These are phyloP conservation scores for Begonia peltatifolia DNA, from an alignment of 306 rosid species.

Conservation along the genomic window DNA sequence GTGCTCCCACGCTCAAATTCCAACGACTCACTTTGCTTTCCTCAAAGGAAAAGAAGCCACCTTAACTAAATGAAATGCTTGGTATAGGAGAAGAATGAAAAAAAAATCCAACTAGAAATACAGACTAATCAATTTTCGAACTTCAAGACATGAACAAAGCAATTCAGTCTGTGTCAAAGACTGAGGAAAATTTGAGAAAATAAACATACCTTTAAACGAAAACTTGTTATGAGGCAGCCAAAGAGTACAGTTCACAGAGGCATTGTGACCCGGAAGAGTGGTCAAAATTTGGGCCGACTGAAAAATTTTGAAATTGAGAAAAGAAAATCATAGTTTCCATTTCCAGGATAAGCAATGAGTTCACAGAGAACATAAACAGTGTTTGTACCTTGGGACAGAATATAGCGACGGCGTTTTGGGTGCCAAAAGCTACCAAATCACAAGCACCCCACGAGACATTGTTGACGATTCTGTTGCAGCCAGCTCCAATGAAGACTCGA, in stretches of 20 bases:
- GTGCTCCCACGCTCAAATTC: too few relatives aligned
- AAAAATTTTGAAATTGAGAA: slow-evolving; percentile 2
- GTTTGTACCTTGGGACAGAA: slow-evolving; percentile 62
- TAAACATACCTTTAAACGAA: slow-evolving; percentile 44
- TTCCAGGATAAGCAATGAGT: too few relatives aligned
- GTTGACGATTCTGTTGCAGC: slow-evolving; percentile 83
- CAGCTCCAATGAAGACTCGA: slow-evolving; percentile 68
- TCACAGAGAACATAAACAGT: too few relatives aligned
- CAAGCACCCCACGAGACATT: slow-evolving; percentile 91
- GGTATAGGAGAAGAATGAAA: not conserved
- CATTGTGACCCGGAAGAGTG: slow-evolving; percentile 78
- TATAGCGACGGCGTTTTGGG: slow-evolving; percentile 80
- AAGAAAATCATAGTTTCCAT: not conserved
- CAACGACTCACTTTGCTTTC: too few relatives aligned
- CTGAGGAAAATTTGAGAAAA: not conserved
- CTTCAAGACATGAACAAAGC: too few relatives aligned
- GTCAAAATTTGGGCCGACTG: slow-evolving; percentile 88
- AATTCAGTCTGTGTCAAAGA: too few relatives aligned
- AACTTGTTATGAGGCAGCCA: slow-evolving; percentile 80
- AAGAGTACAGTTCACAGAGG: slow-evolving; percentile 81
- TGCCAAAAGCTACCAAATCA: slow-evolving; percentile 72
- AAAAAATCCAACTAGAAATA: not conserved
- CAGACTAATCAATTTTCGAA: too few relatives aligned
- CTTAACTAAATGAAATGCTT: not conserved
- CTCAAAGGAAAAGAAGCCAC: not conserved